Conservation (phyloP, 768 basidiomycete species). For the Phlegmacium glaucopus region DNA sequence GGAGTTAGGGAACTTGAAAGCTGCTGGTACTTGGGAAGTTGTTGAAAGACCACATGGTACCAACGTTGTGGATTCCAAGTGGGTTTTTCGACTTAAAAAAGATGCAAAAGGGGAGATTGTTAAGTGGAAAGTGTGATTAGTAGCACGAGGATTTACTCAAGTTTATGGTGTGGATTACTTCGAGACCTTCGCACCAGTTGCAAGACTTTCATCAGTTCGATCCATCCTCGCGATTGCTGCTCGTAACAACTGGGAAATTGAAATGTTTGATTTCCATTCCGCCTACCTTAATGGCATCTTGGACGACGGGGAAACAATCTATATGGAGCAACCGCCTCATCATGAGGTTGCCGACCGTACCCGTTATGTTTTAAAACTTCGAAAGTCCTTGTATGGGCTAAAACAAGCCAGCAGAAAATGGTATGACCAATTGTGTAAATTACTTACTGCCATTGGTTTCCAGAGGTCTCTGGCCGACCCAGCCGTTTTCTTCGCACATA, state of each 20-base stretch:
- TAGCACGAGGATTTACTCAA: constrained; percentile 7
- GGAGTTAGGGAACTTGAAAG: constrained; percentile 1
- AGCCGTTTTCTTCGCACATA: background rate
- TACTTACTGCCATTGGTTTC: constrained; percentile 3
- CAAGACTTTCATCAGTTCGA: background rate
- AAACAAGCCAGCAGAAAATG: constrained; percentile 4
- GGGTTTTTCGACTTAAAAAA: constrained; percentile 4
- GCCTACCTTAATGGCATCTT: constrained; percentile 1
- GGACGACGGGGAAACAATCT: constrained; percentile 1
- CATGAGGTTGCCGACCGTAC: background rate
- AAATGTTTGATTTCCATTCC: constrained; percentile 2
- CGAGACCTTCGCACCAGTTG: constrained; percentile 6
- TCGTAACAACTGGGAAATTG: background rate
- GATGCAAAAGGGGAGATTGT: background rate
- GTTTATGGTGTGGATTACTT: constrained; percentile 4
- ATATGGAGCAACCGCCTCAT: background rate
- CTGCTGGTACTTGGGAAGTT: background rate
- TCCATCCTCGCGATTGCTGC: constrained; percentile 3
- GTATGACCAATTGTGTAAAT: background rate
- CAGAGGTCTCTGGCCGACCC: background rate
- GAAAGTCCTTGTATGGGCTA: constrained; percentile 2
- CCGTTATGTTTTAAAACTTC: background rate
- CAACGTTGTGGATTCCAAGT: constrained; percentile 1
- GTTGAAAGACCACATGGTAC: background rate
- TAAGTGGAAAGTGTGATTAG: constrained; percentile 1